phyloP scores from a whole-genome alignment of 176 grass and related monocot species.

The Zoysia pacifica region DNA sequence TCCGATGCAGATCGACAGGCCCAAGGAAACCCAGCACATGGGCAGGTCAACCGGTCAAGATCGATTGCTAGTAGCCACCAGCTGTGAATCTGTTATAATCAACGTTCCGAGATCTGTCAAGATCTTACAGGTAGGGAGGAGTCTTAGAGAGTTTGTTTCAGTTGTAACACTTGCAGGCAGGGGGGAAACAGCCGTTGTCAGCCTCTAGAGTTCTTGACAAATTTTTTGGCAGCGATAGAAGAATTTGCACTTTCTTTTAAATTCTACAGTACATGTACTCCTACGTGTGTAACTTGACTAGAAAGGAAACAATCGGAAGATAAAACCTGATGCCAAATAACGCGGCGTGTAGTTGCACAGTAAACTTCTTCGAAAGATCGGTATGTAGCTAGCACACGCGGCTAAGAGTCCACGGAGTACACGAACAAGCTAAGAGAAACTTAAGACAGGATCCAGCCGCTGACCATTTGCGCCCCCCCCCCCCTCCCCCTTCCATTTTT shows the following conservation, averaged over 20 bases:
- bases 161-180: neutral
- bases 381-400: neutral
- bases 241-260: neutral
- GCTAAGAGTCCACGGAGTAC: neutral
- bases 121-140: neutral
- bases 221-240: neutral
- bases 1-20: neutral
- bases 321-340: neutral
- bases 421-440: constrained; percentile 7
- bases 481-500: neutral
- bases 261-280: too few species aligned
- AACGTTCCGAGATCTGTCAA: neutral
- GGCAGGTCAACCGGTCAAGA: constrained; percentile 17
- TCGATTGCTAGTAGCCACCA: constrained; percentile 7
- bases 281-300: neutral
- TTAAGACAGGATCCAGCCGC: neutral
- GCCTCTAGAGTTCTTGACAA: neutral
- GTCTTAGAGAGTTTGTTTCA: neutral
- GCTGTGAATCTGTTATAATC: neutral
- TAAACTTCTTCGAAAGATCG: constrained; percentile 1
- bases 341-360: neutral
- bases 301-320: neutral
- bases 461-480: neutral
- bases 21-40: neutral
- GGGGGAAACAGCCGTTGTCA: neutral